Evolutionary conservation across 2,329 filamentous ascomycete genomes (phyloP).

Genomic region (Hymenoscyphus repandus): DNA sequence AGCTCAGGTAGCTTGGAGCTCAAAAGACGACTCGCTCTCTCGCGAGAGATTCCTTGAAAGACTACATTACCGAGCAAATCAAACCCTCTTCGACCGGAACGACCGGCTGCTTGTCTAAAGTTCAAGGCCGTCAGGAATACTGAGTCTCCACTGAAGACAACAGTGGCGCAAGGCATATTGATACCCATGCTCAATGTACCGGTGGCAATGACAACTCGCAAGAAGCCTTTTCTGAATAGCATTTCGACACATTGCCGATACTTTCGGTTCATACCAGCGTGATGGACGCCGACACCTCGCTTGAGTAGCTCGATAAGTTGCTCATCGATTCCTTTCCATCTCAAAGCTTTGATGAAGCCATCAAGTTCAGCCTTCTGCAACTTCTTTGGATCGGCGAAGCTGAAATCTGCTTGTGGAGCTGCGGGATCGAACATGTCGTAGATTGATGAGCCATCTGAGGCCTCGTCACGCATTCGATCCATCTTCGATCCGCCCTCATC

Average conservation of each 20-base stretch:
- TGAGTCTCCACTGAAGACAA: conserved; percentile 70
- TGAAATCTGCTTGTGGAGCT: conserved; percentile 56
- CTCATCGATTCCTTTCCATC: conserved; percentile 43
- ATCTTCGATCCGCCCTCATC: conserved; percentile 47
- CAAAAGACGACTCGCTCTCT: conserved; percentile 63
- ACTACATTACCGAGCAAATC: conserved; percentile 78
- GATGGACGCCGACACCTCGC: conserved; percentile 71
- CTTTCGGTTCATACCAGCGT: conserved; percentile 72
- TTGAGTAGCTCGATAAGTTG: conserved; percentile 55
- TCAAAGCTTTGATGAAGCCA: conserved; percentile 45
- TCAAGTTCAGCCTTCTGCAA: conserved; percentile 54
- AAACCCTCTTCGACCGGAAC: conserved; percentile 75
- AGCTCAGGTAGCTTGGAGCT: conserved; percentile 69
- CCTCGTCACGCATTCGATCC: conserved; percentile 52
- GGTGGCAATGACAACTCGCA: conserved; percentile 68
- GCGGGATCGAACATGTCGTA: conserved; percentile 65
- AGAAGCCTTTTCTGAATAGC: conserved; percentile 66
- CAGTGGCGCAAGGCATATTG: conserved; percentile 80
- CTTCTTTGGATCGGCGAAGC: conserved; percentile 59
- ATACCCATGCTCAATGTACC: conserved; percentile 73
- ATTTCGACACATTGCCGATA: conserved; percentile 72
- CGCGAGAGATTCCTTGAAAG: conserved; percentile 59
- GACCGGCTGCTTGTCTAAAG: conserved; percentile 71
- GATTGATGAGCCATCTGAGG: conserved; percentile 47
- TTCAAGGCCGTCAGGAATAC: conserved; percentile 69